A percentile compares a stretch with the other conserved stretches of the same genome.
These are phyloP conservation scores for Rhizomucor miehei DNA, from an alignment of 371 early-diverging fungal species.

Conservation along the genomic window DNA sequence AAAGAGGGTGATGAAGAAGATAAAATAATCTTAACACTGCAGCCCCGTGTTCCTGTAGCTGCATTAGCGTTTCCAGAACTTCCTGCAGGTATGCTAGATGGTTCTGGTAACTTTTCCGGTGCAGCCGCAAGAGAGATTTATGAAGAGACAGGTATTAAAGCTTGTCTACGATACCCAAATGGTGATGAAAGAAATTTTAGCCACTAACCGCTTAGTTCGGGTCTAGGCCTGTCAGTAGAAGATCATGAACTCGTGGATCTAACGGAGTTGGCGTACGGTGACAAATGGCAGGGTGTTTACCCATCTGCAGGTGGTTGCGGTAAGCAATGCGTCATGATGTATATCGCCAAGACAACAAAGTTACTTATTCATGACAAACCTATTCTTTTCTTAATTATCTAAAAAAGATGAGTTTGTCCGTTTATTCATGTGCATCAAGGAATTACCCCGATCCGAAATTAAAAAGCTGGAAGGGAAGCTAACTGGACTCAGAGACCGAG, in stretches of 20 bases:
- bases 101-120: slow-evolving; percentile 68
- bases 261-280: slow-evolving; percentile 53
- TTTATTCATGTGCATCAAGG: slow-evolving; percentile 67
- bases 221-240: slow-evolving; percentile 58
- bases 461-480: slow-evolving; percentile 60
- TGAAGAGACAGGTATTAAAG: slow-evolving; percentile 56
- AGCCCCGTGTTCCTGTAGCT: slow-evolving; percentile 74
- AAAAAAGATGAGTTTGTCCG: slow-evolving; percentile 70
- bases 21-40: slow-evolving; percentile 65
- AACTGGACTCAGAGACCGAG: slow-evolving; percentile 72
- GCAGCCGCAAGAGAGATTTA: slow-evolving; percentile 65
- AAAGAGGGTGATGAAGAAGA: slow-evolving; percentile 33
- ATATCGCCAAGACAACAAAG: not conserved
- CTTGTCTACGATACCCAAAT: not conserved
- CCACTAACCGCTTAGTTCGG: not conserved
- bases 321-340: slow-evolving; percentile 3
- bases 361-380: not conserved
- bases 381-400: too few relatives aligned
- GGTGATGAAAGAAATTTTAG: not conserved
- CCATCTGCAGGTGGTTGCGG: slow-evolving; percentile 79
- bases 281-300: slow-evolving; percentile 60
- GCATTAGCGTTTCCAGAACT: slow-evolving; percentile 64
- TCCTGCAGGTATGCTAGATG: slow-evolving; percentile 90
- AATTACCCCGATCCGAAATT: slow-evolving; percentile 50
- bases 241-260: slow-evolving; percentile 67